phyloP scores from a whole-genome alignment of 495 filamentous ascomycete species.

The Xylaria scruposa region DNA sequence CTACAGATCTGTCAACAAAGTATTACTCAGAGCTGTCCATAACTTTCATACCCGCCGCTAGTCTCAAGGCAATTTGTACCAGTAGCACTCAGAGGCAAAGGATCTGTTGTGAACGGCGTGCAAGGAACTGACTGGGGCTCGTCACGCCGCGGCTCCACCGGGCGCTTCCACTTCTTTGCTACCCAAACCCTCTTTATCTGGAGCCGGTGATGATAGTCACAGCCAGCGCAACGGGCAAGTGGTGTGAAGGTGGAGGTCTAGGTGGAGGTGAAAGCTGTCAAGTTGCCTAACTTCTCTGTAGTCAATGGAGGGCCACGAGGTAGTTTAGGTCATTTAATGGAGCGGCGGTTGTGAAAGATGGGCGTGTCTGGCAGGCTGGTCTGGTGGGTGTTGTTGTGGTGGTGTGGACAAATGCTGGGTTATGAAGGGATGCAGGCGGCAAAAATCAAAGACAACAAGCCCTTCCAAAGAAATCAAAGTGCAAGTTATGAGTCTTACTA shows the following conservation, averaged over 20 bases:
- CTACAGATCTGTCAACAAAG: neutral
- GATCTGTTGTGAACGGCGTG: neutral
- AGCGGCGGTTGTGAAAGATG: neutral
- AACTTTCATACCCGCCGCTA: neutral
- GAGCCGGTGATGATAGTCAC: slow-evolving; percentile 24
- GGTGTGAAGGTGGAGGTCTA: slow-evolving; percentile 21
- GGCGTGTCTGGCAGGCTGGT: too few relatives aligned
- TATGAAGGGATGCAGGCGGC: neutral
- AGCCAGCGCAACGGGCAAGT: slow-evolving; percentile 20
- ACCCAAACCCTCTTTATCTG: slow-evolving; percentile 25
- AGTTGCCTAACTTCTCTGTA: neutral
- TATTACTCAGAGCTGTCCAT: neutral
- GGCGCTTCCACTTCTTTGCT: slow-evolving; percentile 20
- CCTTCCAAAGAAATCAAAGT: neutral
- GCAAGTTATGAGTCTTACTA: neutral
- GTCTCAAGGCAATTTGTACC: slow-evolving; percentile 1
- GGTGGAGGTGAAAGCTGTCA: slow-evolving; percentile 19
- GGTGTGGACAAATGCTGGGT: slow-evolving; percentile 15
- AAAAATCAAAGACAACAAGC: neutral
- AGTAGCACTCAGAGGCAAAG: slow-evolving; percentile 10
- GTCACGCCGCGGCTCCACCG: slow-evolving; percentile 23
- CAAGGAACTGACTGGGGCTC: slow-evolving; percentile 16
- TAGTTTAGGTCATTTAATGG: slow-evolving; percentile 2
- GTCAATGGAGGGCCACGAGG: slow-evolving; percentile 13
- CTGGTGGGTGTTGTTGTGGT: slow-evolving; percentile 14